Evolutionary conservation across 2,329 filamentous ascomycete species (phyloP).

Genomic region (Arthrobotrys musiformis): DNA sequence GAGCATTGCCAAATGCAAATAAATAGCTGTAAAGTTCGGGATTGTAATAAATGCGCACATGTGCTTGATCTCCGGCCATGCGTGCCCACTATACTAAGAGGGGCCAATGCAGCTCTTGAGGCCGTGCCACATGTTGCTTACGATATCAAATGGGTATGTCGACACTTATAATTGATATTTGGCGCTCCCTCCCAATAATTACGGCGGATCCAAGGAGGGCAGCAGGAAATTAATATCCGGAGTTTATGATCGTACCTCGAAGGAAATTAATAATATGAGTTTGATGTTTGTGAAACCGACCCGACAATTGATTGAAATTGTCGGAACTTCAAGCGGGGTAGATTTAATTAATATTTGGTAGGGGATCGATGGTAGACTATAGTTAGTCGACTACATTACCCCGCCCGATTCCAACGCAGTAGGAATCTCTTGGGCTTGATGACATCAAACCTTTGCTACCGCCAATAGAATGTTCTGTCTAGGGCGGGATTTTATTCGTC

Average conservation of each 20-base stretch:
- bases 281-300: neutral
- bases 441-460: neutral
- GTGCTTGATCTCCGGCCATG: no score
- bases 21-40: no score
- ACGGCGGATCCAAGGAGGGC: no score
- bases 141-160: no score
- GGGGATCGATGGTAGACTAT: neutral
- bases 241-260: neutral
- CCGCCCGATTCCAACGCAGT: conserved; percentile 13
- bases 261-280: neutral
- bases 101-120: no score
- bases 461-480: neutral
- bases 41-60: no score
- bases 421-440: neutral
- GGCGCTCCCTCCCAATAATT: no score
- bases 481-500: neutral
- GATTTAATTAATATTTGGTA: no score
- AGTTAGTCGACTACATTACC: neutral
- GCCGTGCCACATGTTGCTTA: no score
- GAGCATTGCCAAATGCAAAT: no score
- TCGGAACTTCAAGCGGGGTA: conserved; percentile 13
- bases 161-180: no score
- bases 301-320: neutral
- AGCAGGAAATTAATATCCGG: neutral
- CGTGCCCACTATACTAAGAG: no score